Conservation (phyloP, 768 basidiomycete species). For the Mycena indigotica region DNA sequence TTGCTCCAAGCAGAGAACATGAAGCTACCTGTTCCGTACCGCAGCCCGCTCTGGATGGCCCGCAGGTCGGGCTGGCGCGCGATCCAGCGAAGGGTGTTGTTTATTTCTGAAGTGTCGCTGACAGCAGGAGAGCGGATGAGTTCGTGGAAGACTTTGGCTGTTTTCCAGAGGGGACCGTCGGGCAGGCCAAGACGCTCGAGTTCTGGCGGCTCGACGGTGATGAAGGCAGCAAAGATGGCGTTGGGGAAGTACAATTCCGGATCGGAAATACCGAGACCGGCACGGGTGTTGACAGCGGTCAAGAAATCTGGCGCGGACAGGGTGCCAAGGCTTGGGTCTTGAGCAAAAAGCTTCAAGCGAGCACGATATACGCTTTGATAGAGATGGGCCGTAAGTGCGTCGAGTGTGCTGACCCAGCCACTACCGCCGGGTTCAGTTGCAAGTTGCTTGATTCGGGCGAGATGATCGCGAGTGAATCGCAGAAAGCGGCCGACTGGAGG, state of each 20-base stretch:
- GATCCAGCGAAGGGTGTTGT: conserved; percentile 20
- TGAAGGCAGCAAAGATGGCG: conserved; percentile 9
- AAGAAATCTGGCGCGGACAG: conserved; percentile 23
- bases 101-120: conserved; percentile 6
- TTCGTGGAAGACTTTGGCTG: conserved; percentile 23
- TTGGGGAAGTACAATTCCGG: conserved; percentile 19
- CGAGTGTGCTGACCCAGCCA: conserved; percentile 23
- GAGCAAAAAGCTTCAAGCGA: conserved; percentile 7
- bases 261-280: conserved; percentile 3
- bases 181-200: conserved; percentile 10
- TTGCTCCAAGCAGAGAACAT: conserved; percentile 27
- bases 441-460: conserved; percentile 8
- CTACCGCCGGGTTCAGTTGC: conserved; percentile 18
- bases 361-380: conserved; percentile 22
- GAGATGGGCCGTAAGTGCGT: conserved; percentile 20
- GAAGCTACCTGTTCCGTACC: conserved; percentile 22
- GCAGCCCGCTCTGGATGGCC: conserved; percentile 8
- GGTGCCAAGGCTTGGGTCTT: conserved; percentile 9
- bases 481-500: conserved; percentile 17
- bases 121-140: conserved; percentile 5
- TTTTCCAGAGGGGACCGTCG: conserved; percentile 20
- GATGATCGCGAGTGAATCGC: conserved; percentile 17
- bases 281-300: conserved; percentile 21
- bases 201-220: conserved; percentile 2
- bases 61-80: conserved; percentile 19